Percentiles rank a stretch among this genome's conserved stretches.
Conservation (phyloP, 371 early-diverging fungal species). For the Lichtheimia hyalospora region DNA sequence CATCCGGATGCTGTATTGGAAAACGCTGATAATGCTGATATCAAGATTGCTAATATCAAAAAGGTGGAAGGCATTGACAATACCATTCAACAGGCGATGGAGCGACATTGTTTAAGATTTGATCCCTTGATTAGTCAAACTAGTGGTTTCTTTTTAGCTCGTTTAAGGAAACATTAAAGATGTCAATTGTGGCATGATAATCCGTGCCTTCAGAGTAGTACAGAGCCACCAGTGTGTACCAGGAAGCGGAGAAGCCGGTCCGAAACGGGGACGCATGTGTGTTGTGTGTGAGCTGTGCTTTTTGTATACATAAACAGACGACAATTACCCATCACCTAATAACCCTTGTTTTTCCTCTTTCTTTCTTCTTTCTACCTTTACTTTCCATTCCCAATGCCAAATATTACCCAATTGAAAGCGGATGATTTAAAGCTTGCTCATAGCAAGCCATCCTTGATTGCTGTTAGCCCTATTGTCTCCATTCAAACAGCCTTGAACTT, state of each 20-base stretch:
- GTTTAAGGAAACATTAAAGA: constrained; percentile 50
- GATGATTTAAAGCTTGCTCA: constrained; percentile 36
- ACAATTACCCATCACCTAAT: neutral
- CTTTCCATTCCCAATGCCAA: neutral
- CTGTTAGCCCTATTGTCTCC: constrained; percentile 48
- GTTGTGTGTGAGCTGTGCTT: neutral
- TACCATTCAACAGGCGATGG: constrained; percentile 30
- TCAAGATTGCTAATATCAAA: constrained; percentile 42
- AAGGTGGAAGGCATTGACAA: constrained; percentile 46
- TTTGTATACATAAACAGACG: neutral
- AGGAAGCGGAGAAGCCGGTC: neutral
- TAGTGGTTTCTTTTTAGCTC: constrained; percentile 77
- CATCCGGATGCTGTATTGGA: constrained; percentile 51
- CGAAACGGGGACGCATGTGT: neutral
- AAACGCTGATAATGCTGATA: constrained; percentile 23
- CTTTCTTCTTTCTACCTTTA: neutral
- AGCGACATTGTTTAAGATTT: constrained; percentile 53
- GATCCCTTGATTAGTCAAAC: constrained; percentile 66
- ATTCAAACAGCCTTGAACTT: constrained; percentile 48
- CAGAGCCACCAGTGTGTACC: neutral
- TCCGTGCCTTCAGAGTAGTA: neutral
- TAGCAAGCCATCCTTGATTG: constrained; percentile 43
- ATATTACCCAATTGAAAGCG: constrained; percentile 32
- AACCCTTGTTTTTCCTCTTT: neutral
- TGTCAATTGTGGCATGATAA: neutral